Base-by-base conservation (phyloP, 1,139 yeast species). In the Keqinozyma sinolaborantium region DNA sequence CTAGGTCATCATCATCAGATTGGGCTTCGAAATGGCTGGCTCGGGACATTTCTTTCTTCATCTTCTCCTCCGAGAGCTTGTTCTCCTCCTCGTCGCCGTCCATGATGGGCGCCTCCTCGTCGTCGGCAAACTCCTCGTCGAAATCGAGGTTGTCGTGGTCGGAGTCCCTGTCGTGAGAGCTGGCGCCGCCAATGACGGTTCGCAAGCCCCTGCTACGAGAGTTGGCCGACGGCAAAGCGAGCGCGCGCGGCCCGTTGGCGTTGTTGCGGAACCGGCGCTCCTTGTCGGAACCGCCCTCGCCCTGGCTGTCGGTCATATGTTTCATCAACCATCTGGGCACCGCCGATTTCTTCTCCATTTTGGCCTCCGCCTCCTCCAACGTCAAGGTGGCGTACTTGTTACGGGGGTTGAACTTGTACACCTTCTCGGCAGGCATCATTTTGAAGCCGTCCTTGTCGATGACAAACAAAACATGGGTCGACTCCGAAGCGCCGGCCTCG, bases 51-150 rank as follows among this genome's bases (percentile, higher is more conserved):
- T 92, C 97, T 47, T 77, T 82, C 59, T 90, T 92, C 53, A 92
- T 83, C 49, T 88, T 83, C 42, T 76, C 77, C 56, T 92, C 97
- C 25, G 90, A 84, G 45, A 88, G 84, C 54, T 84, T 88, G 53
- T 87, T 85, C 52, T 92, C 98, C 50, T 87, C 95, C 52, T 92
- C 98, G 35, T 90, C 88, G 31, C 97, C 97, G 51, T 92, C 98
- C 74, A 92, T 80, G 38, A 90, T 85, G 18, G 98, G 98, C 1
- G 97, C 97, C 56, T 92, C 98, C 61, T 92, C 98, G 56, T 92
- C 98, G 58, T 92, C 98, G 14, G 95, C 97, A 60, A 92, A 92
- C 54, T 90, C 97, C 54, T 92, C 98, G 45, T 92, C 97, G 50
- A 74, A 94, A 62, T 92, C 98, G 45, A 90, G 64, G 52, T 90